These are phyloP conservation scores for Filobasidium wieringae DNA, from an alignment of 768 basidiomycete species.

Conservation along the genomic window DNA sequence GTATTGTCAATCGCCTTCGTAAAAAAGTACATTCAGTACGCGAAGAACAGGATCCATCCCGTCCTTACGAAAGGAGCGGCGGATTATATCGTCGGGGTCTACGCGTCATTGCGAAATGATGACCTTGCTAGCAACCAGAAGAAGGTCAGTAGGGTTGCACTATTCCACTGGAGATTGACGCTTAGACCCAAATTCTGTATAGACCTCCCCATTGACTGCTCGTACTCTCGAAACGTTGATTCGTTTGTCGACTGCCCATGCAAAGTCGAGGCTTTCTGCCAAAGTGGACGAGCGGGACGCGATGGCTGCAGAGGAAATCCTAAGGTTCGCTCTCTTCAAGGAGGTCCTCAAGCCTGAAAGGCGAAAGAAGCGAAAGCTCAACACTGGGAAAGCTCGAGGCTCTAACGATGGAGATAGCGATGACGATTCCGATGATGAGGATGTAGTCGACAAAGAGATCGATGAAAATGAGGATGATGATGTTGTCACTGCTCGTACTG, in stretches of 20 bases:
- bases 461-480: constrained; percentile 50
- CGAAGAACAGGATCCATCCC: constrained; percentile 77
- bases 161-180: no score
- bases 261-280: constrained; percentile 78
- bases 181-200: no score
- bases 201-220: constrained; percentile 96
- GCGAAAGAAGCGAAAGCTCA: constrained; percentile 76
- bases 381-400: constrained; percentile 49
- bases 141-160: constrained; percentile 46
- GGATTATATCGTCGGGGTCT: constrained; percentile 84
- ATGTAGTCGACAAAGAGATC: constrained; percentile 49
- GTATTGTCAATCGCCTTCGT: constrained; percentile 86
- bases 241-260: constrained; percentile 93
- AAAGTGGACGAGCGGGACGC: constrained; percentile 80
- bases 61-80: constrained; percentile 83
- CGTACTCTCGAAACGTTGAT: constrained; percentile 98
- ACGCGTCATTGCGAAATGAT: constrained; percentile 82
- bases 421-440: constrained; percentile 43
- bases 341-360: constrained; percentile 76
- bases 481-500: constrained; percentile 57
- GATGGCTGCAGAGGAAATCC: constrained; percentile 78
- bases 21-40: constrained; percentile 97
- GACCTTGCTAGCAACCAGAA: constrained; percentile 79
- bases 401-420: constrained; percentile 38
- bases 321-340: constrained; percentile 94